Conservation (phyloP, 345 rosid genomes). For the Eucalyptus regnans region DNA sequence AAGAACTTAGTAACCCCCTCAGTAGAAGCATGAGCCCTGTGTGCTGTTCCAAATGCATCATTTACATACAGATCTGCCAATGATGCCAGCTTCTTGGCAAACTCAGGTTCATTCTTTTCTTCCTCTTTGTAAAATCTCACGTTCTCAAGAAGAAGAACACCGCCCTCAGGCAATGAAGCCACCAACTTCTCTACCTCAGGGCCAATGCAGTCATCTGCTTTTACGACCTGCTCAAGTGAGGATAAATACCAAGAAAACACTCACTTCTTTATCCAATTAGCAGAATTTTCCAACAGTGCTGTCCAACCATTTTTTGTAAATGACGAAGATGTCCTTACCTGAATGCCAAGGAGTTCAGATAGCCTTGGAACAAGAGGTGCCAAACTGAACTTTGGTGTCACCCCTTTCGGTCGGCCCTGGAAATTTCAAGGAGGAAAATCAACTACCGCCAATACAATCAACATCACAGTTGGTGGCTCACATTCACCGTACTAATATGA, state of each 20-base stretch:
- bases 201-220: constrained; percentile 89
- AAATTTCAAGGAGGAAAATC: neutral
- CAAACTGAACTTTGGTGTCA: constrained; percentile 87
- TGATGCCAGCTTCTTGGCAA: constrained; percentile 88
- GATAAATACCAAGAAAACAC: neutral
- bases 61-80: constrained; percentile 88
- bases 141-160: constrained; percentile 84
- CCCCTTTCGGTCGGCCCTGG: constrained; percentile 93
- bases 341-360: constrained; percentile 77
- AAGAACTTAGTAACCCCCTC: constrained; percentile 84
- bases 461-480: neutral
- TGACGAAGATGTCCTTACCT: constrained; percentile 25
- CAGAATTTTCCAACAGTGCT: neutral
- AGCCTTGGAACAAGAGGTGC: constrained; percentile 83
- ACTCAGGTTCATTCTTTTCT: constrained; percentile 90
- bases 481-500: neutral
- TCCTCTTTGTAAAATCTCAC: constrained; percentile 91
- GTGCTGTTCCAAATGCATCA: constrained; percentile 96
- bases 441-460: neutral
- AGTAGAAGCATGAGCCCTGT: constrained; percentile 95
- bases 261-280: neutral
- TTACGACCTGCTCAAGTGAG: constrained; percentile 30
- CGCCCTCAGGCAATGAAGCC: constrained; percentile 79
- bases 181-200: constrained; percentile 82
- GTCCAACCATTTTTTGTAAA: neutral